A percentile compares a stretch with the other conserved stretches of the same genome.
phyloP scores from a whole-genome alignment of 2,329 filamentous ascomycete species.

The Westerdykella aurantiaca region DNA sequence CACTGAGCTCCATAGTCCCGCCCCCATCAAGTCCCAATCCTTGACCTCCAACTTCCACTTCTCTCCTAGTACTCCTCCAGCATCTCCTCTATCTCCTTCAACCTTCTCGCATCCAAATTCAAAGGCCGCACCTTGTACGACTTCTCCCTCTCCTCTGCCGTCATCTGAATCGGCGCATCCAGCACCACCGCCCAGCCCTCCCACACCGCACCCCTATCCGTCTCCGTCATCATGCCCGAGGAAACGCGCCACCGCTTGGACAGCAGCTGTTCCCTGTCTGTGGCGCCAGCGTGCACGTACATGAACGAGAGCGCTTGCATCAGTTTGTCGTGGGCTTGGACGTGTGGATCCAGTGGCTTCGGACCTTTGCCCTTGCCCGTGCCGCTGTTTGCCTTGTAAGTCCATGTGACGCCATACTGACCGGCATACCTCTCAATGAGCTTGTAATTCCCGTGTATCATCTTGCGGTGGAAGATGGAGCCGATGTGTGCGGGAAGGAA shows the following conservation, averaged over 20 bases:
- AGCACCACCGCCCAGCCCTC: conserved; percentile 26
- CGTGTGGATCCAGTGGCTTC: neutral
- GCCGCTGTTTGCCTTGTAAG: neutral
- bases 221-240: conserved; percentile 15
- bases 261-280: conserved; percentile 17
- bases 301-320: conserved; percentile 15
- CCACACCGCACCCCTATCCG: conserved; percentile 25
- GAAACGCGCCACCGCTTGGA: conserved; percentile 28
- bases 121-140: neutral
- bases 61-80: neutral
- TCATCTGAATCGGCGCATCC: conserved; percentile 16
- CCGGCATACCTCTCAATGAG: conserved; percentile 21
- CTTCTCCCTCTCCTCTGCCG: conserved; percentile 14
- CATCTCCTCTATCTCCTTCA: neutral
- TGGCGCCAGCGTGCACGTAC: neutral
- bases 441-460: conserved; percentile 7
- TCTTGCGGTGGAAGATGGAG: conserved; percentile 11
- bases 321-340: conserved; percentile 18
- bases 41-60: neutral
- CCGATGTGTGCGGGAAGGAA: conserved; percentile 21
- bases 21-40: neutral
- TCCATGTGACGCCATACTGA: neutral
- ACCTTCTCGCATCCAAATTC: neutral
- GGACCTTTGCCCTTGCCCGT: neutral
- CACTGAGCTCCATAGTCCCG: too few species aligned